Conservation (phyloP, 73 alveolate genomes). For the Paramecium octaurelia region DNA sequence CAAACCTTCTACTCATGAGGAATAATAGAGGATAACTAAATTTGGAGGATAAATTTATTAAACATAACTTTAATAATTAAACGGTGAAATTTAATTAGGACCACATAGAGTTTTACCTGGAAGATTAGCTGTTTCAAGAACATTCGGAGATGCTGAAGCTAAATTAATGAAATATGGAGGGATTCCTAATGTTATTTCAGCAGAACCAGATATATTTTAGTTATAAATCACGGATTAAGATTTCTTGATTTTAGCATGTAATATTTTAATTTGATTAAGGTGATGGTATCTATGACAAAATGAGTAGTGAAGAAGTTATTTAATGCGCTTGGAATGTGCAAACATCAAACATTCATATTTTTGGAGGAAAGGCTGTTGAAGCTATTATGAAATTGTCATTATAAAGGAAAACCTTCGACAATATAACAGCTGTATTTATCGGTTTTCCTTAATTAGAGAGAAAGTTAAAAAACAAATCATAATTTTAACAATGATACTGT, state of each 20-base stretch:
- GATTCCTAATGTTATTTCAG: slow-evolving; percentile 85
- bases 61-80: slow-evolving; percentile 66
- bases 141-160: slow-evolving; percentile 95
- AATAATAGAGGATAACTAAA: slow-evolving; percentile 74
- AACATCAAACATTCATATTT: slow-evolving; percentile 77
- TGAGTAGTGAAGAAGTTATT: slow-evolving; percentile 72
- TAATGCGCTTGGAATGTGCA: slow-evolving; percentile 68
- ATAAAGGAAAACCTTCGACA: slow-evolving; percentile 77
- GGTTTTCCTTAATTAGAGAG: slow-evolving; percentile 65
- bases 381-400: slow-evolving; percentile 86
- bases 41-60: slow-evolving; percentile 94
- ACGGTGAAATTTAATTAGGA: slow-evolving; percentile 52
- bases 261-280: slow-evolving; percentile 60
- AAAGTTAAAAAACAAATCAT: background rate
- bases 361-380: slow-evolving; percentile 94
- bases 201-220: slow-evolving; percentile 82
- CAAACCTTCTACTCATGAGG: slow-evolving; percentile 72
- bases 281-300: slow-evolving; percentile 79
- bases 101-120: slow-evolving; percentile 94
- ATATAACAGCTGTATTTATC: slow-evolving; percentile 74
- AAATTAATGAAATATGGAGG: slow-evolving; percentile 89
- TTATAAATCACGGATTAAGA: slow-evolving; percentile 84
- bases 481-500: background rate
- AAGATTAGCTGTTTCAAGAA: slow-evolving; percentile 81
- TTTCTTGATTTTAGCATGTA: slow-evolving; percentile 76